Percentiles rank a stretch among this genome's conserved stretches.
phyloP scores from a whole-genome alignment of 2,329 filamentous ascomycete species.

The Ophiocordyceps camponoti-saundersi region DNA sequence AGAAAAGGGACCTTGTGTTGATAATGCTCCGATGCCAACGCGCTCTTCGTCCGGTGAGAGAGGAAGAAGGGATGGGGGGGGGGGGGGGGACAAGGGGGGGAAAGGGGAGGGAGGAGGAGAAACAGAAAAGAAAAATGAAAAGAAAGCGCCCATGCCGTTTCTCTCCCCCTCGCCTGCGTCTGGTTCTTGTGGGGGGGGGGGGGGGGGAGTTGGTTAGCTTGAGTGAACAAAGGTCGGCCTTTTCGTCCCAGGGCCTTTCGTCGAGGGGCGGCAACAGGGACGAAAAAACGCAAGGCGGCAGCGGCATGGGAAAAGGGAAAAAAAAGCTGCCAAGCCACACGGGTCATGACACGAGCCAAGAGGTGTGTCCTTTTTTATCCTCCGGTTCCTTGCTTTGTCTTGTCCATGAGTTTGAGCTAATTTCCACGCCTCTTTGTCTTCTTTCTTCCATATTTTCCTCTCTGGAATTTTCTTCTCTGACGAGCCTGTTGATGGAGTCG shows the following conservation, averaged over 20 bases:
- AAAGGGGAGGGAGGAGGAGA: neutral
- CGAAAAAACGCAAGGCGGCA: too few relatives aligned
- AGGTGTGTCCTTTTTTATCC: neutral
- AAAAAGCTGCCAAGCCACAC: neutral
- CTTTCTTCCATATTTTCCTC: neutral
- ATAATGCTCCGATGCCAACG: too few relatives aligned
- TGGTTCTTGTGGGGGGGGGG: neutral
- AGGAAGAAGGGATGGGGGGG: too few relatives aligned
- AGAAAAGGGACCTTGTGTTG: neutral
- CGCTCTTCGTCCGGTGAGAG: too few relatives aligned
- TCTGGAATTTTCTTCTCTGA: neutral
- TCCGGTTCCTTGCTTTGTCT: neutral
- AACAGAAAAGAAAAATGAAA: neutral
- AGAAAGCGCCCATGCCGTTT: too few relatives aligned
- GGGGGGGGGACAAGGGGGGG: neutral
- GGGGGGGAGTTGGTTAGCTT: neutral
- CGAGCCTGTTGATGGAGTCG: neutral
- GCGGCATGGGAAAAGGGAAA: neutral
- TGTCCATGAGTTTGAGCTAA: neutral
- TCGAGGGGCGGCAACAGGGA: neutral
- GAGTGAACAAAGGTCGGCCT: neutral
- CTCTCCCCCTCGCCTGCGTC: too few relatives aligned
- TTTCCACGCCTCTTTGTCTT: neutral
- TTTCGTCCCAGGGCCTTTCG: neutral
- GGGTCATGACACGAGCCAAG: conserved; percentile 1